Evolutionary conservation across 805 yeast species (phyloP), one percentile per base, ranked within the genome.

Genomic region (Debaryomyces prosopidis): DNA sequence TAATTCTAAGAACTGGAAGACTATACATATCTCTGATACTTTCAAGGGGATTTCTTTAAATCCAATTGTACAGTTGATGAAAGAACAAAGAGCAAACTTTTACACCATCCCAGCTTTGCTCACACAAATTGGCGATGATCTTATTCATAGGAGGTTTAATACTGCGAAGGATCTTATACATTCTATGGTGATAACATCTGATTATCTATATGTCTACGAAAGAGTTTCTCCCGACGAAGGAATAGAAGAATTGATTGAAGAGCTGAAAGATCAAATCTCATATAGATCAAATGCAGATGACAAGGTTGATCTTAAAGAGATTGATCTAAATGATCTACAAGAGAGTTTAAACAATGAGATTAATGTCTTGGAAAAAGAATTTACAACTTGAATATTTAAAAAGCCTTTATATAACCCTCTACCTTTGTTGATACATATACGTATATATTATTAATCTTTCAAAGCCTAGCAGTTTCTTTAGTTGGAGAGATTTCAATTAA

Each of bases 171-270:
- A 35, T 3, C 47, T 65, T 3, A 19, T 65, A n/a, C 36, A 53
- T 14, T 47, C 63, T 2, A 42, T 60, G 5, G 46, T 67, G 4
- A 39, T 56, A 1, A 54, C 47, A 8, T 23, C 42, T 4, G 63
- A 68, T 32, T 60, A 52, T 45, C 49, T 71, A 40, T 58, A 48
- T 41, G 57, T 71, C 5, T 70, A 69, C 49, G 53, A 58, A 46
- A 59, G 70, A 36, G 40, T 53, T 5, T 51, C 40, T 12, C 42
- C 46, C 14, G 57, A 57, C 31, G 33, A 18, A 7, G 50, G 43
- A 9, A 36, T 48, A 33, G 47, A 48, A 3, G 28, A 36, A 28
- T 8, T 45, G n/a, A 36, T 46, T 6, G 48, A 35, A 10, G 8
- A 31, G 20, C 18, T 23, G 45, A 36, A 10, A 46, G 46, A 30